phyloP scores from a whole-genome alignment of 768 basidiomycete genomes.

The Mycena rosella region DNA sequence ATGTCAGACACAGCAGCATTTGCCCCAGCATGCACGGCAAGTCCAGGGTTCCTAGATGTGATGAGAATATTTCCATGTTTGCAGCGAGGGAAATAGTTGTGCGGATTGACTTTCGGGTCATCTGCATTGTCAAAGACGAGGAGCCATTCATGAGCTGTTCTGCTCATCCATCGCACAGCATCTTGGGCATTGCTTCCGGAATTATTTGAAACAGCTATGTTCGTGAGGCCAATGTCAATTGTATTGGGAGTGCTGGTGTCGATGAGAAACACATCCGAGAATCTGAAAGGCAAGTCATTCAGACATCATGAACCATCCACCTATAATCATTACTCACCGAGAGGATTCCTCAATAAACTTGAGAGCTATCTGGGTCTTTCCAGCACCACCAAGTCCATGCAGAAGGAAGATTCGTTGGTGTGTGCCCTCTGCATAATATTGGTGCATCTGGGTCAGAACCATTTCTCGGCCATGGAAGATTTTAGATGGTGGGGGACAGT shows the following conservation, averaged over 20 bases:
- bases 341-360: background rate
- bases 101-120: constrained; percentile 1
- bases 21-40: constrained; percentile 4
- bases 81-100: constrained; percentile 10
- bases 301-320: too few relatives aligned
- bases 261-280: background rate
- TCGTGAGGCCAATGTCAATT: too few relatives aligned
- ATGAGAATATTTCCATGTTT: constrained; percentile 28
- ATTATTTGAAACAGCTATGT: too few relatives aligned
- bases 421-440: background rate
- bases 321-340: background rate
- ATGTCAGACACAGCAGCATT: background rate
- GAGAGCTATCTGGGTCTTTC: background rate
- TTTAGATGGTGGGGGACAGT: background rate
- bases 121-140: constrained; percentile 13
- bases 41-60: constrained; percentile 16
- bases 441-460: background rate
- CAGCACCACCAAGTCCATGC: background rate
- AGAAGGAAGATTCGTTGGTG: background rate
- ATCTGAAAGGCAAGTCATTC: background rate
- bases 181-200: background rate
- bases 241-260: background rate
- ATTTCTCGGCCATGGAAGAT: background rate
- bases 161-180: constrained; percentile 1
- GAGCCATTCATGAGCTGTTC: constrained; percentile 5